Evolutionary conservation across 768 basidiomycete genomes (phyloP), one percentile per base, ranked within the genome.

Genomic region (Boletus pseudopeckii): DNA sequence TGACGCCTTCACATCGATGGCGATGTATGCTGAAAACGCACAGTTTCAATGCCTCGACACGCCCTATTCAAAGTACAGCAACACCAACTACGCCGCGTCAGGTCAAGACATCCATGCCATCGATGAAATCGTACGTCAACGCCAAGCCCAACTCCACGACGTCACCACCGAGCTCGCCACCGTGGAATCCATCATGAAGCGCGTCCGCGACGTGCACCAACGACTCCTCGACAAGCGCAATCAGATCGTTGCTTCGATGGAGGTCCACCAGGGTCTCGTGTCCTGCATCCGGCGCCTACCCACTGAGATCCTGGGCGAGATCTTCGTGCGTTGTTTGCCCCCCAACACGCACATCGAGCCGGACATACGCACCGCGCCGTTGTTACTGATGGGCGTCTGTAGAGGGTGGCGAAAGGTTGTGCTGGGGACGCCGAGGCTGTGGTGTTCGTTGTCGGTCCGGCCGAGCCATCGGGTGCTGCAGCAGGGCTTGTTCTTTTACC

Each of bases 281-380:
- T 63, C 65, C 8, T 57, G 59, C 36, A 75, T 81, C 52, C 63
- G 61, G 15, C 48, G 61, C 2, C 32, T 82, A 7, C 79, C 80
- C 6, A 41, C 74, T 2, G 80, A 82, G 60, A 61, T 81, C 4
- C 71, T 74, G 30, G 71, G 73, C 34, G 76, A 79, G 62, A 76
- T 83, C 34, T 81, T 81, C 60, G 58, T 61, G 9, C 67, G 70
- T 17, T 76, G 73, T 56, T 58, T 74, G n/a, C 61, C 66, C 4
- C n/a, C 50, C 0, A 60, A 66, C 18, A 49, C 60, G 0, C 45
- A 61, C 45, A 57, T 63, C 30, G 70, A 71, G 45, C 67, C 64
- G 15, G 54, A 63, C 17, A 45, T 53, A 9, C 33, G 24, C 2
- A 49, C 60, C 1, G 72, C 71, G 0, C 78, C 80, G 17, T 54